Evolutionary conservation across 371 early-diverging fungal genomes (phyloP).

Genomic region (Mucor racemosus): DNA sequence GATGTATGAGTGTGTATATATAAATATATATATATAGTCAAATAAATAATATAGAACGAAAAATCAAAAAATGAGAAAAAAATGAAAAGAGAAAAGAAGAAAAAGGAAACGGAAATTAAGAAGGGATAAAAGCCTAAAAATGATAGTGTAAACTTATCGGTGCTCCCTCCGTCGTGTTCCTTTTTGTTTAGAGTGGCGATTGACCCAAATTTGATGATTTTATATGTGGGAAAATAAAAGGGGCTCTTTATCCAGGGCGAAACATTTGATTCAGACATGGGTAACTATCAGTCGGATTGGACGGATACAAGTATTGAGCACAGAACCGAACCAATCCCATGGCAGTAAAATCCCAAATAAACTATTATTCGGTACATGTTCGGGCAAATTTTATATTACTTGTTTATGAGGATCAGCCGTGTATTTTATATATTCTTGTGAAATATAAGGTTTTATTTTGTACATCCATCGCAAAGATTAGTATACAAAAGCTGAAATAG

Average conservation of each 20-base stretch:
- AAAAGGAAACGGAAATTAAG: conserved; percentile 13
- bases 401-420: conserved; percentile 3
- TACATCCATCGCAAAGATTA: neutral
- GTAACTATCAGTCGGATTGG: conserved; percentile 19
- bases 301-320: conserved; percentile 5
- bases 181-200: conserved; percentile 16
- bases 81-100: conserved; percentile 4
- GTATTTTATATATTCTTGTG: no score
- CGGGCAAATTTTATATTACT: neutral
- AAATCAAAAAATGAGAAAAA: conserved; percentile 13
- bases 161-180: conserved; percentile 7
- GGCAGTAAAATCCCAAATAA: neutral
- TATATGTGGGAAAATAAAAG: conserved; percentile 4
- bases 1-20: no score
- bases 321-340: conserved; percentile 21
- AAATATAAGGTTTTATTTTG: neutral
- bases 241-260: conserved; percentile 17
- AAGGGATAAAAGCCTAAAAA: conserved; percentile 14
- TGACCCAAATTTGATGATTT: conserved; percentile 1
- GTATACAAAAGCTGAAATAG: neutral
- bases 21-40: no score
- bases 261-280: conserved; percentile 21
- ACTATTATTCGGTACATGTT: conserved; percentile 2
- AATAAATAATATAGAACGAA: no score
- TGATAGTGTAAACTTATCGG: neutral